Percentiles rank a stretch among this genome's conserved stretches.
These are phyloP conservation scores for Scedosporium apiospermum DNA, from an alignment of 2,329 filamentous ascomycete species.

Conservation along the genomic window DNA sequence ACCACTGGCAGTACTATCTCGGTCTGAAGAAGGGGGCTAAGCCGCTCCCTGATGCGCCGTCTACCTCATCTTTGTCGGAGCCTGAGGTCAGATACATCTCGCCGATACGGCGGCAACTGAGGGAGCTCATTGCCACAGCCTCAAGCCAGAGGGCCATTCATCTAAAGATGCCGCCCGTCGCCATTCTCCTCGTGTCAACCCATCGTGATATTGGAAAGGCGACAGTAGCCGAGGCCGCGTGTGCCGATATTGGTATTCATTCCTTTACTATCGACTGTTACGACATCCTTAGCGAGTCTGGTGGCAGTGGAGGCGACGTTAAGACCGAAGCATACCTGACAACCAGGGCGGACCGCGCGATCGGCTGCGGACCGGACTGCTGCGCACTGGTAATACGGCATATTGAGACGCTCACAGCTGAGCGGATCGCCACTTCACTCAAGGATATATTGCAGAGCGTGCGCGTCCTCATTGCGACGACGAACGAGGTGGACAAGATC, in stretches of 20 bases:
- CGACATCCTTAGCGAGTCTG: constrained; percentile 84
- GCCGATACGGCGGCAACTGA: constrained; percentile 59
- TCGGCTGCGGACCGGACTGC: constrained; percentile 75
- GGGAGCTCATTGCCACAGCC: constrained; percentile 78
- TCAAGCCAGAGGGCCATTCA: constrained; percentile 82
- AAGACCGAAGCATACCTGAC: constrained; percentile 90
- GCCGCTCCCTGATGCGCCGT: constrained; percentile 20
- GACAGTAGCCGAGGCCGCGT: constrained; percentile 66
- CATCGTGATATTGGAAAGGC: constrained; percentile 91
- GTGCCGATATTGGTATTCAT: constrained; percentile 82
- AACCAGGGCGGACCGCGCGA: constrained; percentile 76
- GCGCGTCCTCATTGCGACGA: constrained; percentile 83
- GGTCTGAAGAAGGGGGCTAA: constrained; percentile 61
- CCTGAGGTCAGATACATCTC: constrained; percentile 41
- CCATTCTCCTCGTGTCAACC: constrained; percentile 80
- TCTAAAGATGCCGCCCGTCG: constrained; percentile 77
- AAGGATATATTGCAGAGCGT: constrained; percentile 73
- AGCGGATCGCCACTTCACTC: constrained; percentile 78
- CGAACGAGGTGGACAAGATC: constrained; percentile 89
- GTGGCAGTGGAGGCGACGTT: constrained; percentile 74
- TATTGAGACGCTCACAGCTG: constrained; percentile 81
- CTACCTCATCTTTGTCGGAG: constrained; percentile 32
- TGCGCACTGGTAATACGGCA: constrained; percentile 83
- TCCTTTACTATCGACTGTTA: constrained; percentile 84
- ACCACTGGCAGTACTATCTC: constrained; percentile 83